These are phyloP conservation scores for Amphicarpaea edgeworthii DNA, from an alignment of 306 rosid genomes.

Conservation along the genomic window DNA sequence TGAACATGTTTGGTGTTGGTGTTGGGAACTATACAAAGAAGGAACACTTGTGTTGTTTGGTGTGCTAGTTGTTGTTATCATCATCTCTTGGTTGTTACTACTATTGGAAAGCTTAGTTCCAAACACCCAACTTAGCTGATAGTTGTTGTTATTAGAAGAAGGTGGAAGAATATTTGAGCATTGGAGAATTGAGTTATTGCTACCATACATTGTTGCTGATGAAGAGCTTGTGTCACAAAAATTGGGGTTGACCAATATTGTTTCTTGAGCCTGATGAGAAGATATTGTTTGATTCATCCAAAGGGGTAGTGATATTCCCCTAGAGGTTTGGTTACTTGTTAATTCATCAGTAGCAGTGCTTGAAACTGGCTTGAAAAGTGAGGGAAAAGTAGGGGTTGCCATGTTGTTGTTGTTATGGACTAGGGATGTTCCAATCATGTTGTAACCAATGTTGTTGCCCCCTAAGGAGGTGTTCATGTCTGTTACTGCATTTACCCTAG, in stretches of 20 bases:
- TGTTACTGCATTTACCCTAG: slow-evolving; percentile 73
- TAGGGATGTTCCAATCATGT: slow-evolving; percentile 54
- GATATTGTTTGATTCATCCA: slow-evolving; percentile 66
- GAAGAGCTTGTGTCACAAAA: slow-evolving; percentile 52
- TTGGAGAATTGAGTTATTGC: slow-evolving; percentile 52
- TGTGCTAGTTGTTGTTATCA: slow-evolving; percentile 41
- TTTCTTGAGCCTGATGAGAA: slow-evolving; percentile 47
- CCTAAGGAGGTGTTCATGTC: slow-evolving; percentile 52
- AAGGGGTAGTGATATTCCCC: slow-evolving; percentile 61
- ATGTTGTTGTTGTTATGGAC: slow-evolving; percentile 56
- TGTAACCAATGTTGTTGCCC: slow-evolving; percentile 62
- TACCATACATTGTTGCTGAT: slow-evolving; percentile 50
- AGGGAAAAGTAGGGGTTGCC: slow-evolving; percentile 60
- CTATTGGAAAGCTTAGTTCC: slow-evolving; percentile 58
- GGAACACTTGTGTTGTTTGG: slow-evolving; percentile 64
- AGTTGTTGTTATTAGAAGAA: slow-evolving; percentile 45
- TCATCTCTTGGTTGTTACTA: slow-evolving; percentile 40
- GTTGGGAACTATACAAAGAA: slow-evolving; percentile 72
- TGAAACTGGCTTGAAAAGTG: slow-evolving; percentile 71
- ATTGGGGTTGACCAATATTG: slow-evolving; percentile 29
- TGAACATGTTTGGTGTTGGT: slow-evolving; percentile 53
- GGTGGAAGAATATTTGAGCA: slow-evolving; percentile 52
- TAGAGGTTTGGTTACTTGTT: slow-evolving; percentile 44
- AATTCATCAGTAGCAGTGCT: slow-evolving; percentile 44
- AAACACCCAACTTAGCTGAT: slow-evolving; percentile 71